These are phyloP conservation scores for Cordyceps pruinosa DNA, from an alignment of 2,329 filamentous ascomycete species.

Conservation along the genomic window DNA sequence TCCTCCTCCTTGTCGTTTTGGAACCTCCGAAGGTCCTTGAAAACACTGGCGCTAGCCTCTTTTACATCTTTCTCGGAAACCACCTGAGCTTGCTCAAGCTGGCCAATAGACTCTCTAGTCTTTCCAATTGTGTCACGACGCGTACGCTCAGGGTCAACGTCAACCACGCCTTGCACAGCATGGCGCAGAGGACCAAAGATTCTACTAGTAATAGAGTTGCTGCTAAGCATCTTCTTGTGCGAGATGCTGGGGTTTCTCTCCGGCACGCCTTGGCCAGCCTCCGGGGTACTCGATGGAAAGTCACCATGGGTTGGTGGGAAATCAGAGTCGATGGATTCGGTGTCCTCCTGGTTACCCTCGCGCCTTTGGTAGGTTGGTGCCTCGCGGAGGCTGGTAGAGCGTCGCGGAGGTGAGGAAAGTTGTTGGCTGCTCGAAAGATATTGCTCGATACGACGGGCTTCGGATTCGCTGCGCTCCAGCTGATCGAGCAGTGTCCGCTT, in stretches of 20 bases:
- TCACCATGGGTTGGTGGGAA: constrained; percentile 87
- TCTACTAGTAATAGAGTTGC: constrained; percentile 87
- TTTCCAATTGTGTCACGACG: constrained; percentile 91
- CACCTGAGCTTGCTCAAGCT: constrained; percentile 85
- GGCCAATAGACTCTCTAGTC: constrained; percentile 76
- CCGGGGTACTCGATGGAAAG: constrained; percentile 53
- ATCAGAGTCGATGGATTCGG: constrained; percentile 88
- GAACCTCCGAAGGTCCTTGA: constrained; percentile 87
- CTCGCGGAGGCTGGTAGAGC: constrained; percentile 57
- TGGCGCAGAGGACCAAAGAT: constrained; percentile 94
- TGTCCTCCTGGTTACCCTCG: constrained; percentile 63
- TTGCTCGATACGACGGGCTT: constrained; percentile 88
- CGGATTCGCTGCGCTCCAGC: constrained; percentile 86
- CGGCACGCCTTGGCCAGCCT: constrained; percentile 65
- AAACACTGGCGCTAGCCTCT: constrained; percentile 80
- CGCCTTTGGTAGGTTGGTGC: constrained; percentile 41
- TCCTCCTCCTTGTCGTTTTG: constrained; percentile 95
- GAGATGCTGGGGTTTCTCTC: constrained; percentile 39
- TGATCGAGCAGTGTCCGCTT: constrained; percentile 77
- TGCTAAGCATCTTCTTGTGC: constrained; percentile 76
- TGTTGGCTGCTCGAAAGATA: constrained; percentile 74
- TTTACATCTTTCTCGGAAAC: constrained; percentile 88
- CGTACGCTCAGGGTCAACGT: constrained; percentile 90
- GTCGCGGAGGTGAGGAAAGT: constrained; percentile 51
- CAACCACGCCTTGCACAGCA: constrained; percentile 91